A percentile compares a stretch with the other conserved stretches of the same genome.
These are phyloP conservation scores for Boletales sp. DNA, from an alignment of 768 basidiomycete species.

Conservation along the genomic window DNA sequence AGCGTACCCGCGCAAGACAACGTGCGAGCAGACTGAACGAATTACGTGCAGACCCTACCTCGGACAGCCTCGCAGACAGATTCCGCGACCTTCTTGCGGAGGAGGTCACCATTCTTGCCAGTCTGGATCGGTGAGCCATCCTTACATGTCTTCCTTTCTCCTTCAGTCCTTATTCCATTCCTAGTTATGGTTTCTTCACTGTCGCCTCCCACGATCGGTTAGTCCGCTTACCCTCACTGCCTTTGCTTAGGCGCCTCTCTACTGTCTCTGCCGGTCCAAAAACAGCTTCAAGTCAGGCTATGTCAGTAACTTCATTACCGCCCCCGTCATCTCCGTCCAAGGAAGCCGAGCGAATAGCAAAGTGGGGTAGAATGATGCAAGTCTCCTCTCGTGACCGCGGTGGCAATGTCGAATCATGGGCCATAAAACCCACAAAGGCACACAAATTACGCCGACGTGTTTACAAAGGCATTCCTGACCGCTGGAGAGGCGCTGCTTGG, in stretches of 20 bases:
- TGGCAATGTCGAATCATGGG: slow-evolving; percentile 75
- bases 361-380: slow-evolving; percentile 91
- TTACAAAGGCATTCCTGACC: slow-evolving; percentile 96
- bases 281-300: slow-evolving; percentile 42
- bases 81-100: slow-evolving; percentile 63
- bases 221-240: slow-evolving; percentile 60
- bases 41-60: slow-evolving; percentile 49
- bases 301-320: slow-evolving; percentile 46
- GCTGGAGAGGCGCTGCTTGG: slow-evolving; percentile 95
- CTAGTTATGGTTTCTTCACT: slow-evolving; percentile 90
- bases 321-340: slow-evolving; percentile 46
- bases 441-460: slow-evolving; percentile 69
- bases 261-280: slow-evolving; percentile 44
- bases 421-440: slow-evolving; percentile 59
- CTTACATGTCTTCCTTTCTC: background rate
- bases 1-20: slow-evolving; percentile 81
- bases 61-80: slow-evolving; percentile 59
- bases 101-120: slow-evolving; percentile 69
- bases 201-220: slow-evolving; percentile 81
- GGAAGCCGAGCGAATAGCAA: slow-evolving; percentile 75
- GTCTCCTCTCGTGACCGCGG: slow-evolving; percentile 68
- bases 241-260: slow-evolving; percentile 57
- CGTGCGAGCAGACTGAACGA: slow-evolving; percentile 56
- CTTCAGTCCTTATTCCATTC: slow-evolving; percentile 11
- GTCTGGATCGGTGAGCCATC: slow-evolving; percentile 77